Evolutionary conservation across 2,329 filamentous ascomycete species (phyloP).

Genomic region (Clarireedia hainanense): DNA sequence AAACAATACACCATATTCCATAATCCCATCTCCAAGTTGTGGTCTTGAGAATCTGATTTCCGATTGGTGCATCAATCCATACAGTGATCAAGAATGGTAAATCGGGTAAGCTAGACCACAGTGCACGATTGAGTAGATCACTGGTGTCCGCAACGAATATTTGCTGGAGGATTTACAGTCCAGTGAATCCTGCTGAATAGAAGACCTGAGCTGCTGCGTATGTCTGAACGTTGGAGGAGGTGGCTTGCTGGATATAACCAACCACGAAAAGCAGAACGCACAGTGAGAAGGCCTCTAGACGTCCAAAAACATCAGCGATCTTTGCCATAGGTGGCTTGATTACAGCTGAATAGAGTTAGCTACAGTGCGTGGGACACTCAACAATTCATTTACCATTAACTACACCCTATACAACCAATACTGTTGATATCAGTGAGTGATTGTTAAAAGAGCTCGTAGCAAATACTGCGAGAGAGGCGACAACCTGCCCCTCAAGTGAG

Average conservation of each 20-base stretch:
- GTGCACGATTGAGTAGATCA: conserved; percentile 51
- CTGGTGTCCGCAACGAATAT: conserved; percentile 64
- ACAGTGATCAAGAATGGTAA: conserved; percentile 35
- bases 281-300: conserved; percentile 38
- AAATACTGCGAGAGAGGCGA: conserved; percentile 35
- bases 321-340: conserved; percentile 50
- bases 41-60: conserved; percentile 35
- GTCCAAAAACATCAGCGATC: conserved; percentile 42
- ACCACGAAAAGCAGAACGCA: conserved; percentile 36
- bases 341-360: conserved; percentile 34
- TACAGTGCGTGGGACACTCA: conserved; percentile 21
- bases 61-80: conserved; percentile 36
- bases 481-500: conserved; percentile 7
- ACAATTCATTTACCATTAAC: background rate
- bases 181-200: conserved; percentile 51
- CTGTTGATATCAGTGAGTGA: conserved; percentile 38
- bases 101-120: conserved; percentile 34
- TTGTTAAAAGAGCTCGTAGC: conserved; percentile 39
- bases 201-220: conserved; percentile 54
- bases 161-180: conserved; percentile 39
- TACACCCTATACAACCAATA: conserved; percentile 5
- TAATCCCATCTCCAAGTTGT: conserved; percentile 56
- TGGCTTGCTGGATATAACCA: conserved; percentile 58
- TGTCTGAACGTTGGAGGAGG: conserved; percentile 48
- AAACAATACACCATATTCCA: conserved; percentile 53